phyloP scores from a whole-genome alignment of 176 grass and related monocot genomes.

The Phoenix dactylifera region DNA sequence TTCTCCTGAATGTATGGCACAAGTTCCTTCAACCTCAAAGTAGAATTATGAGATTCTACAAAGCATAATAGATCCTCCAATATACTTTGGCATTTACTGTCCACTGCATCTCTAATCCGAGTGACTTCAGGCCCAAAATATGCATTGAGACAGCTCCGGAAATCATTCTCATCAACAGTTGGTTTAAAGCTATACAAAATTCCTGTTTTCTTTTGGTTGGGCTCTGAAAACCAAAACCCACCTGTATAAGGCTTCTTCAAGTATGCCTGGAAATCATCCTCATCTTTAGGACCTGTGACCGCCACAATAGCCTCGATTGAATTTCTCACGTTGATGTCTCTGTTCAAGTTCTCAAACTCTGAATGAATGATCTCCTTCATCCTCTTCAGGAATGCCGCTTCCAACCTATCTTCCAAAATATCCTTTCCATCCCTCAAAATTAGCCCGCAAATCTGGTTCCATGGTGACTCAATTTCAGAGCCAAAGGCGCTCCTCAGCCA shows the following conservation, averaged over 20 bases:
- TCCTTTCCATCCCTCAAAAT: slow-evolving; percentile 84
- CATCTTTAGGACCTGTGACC: slow-evolving; percentile 33
- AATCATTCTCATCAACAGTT: slow-evolving; percentile 82
- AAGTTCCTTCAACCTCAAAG: slow-evolving; percentile 65
- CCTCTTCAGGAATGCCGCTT: slow-evolving; percentile 59
- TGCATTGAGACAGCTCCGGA: slow-evolving; percentile 52
- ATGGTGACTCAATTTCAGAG: slow-evolving; percentile 82
- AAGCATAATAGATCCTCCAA: slow-evolving; percentile 85
- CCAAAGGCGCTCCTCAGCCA: slow-evolving; percentile 94
- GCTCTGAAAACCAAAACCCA: slow-evolving; percentile 83
- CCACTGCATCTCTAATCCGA: slow-evolving; percentile 67
- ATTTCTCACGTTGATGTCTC: slow-evolving; percentile 51
- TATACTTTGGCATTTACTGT: slow-evolving; percentile 85
- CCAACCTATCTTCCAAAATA: slow-evolving; percentile 82
- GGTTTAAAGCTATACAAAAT: slow-evolving; percentile 72
- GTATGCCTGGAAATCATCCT: slow-evolving; percentile 47
- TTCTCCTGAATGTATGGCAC: slow-evolving; percentile 90
- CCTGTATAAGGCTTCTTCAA: slow-evolving; percentile 41
- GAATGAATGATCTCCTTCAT: slow-evolving; percentile 87
- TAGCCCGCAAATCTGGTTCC: slow-evolving; percentile 78
- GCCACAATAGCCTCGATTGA: slow-evolving; percentile 47
- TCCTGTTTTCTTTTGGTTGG: slow-evolving; percentile 78
- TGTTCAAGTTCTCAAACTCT: slow-evolving; percentile 52
- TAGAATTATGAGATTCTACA: slow-evolving; percentile 91
- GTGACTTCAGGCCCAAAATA: slow-evolving; percentile 87